Conservation (phyloP, 441 rosid species). For the Capsella rubella region DNA sequence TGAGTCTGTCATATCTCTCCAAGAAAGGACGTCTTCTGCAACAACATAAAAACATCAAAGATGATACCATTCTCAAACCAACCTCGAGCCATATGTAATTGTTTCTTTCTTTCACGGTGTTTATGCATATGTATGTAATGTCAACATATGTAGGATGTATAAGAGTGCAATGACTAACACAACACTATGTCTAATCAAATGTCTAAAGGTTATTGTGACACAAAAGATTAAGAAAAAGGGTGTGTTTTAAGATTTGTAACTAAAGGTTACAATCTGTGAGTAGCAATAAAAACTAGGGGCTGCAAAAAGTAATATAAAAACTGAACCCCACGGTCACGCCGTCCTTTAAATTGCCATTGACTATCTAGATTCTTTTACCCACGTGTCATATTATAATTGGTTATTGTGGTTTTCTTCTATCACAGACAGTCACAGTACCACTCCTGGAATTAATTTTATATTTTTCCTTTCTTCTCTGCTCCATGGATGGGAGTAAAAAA, state of each 20-base stretch:
- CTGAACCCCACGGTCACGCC: constrained; percentile 33
- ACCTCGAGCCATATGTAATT: background rate
- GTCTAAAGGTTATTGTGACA: background rate
- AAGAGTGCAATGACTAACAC: too few relatives aligned
- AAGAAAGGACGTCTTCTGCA: constrained; percentile 57
- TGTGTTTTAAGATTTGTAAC: background rate
- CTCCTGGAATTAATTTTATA: constrained; percentile 24
- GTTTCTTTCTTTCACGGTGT: background rate
- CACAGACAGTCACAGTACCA: constrained; percentile 32
- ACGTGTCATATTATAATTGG: constrained; percentile 1
- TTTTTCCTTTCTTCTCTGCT: constrained; percentile 11
- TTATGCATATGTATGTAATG: constrained; percentile 4
- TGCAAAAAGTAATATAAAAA: constrained; percentile 16
- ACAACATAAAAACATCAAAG: constrained; percentile 32
- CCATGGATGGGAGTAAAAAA: constrained; percentile 44
- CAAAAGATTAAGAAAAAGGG: background rate
- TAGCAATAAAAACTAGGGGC: background rate
- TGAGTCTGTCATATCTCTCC: constrained; percentile 91
- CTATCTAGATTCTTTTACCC: constrained; percentile 19
- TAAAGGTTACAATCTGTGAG: constrained; percentile 18
- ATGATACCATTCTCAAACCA: background rate
- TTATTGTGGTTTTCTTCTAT: background rate
- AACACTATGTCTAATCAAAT: background rate
- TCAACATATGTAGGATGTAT: background rate
- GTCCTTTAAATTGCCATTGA: constrained; percentile 42